Evolutionary conservation across 2,329 filamentous ascomycete species (phyloP), one percentile per base, ranked within the genome.

Genomic region (Pseudogymnoascus sp.): DNA sequence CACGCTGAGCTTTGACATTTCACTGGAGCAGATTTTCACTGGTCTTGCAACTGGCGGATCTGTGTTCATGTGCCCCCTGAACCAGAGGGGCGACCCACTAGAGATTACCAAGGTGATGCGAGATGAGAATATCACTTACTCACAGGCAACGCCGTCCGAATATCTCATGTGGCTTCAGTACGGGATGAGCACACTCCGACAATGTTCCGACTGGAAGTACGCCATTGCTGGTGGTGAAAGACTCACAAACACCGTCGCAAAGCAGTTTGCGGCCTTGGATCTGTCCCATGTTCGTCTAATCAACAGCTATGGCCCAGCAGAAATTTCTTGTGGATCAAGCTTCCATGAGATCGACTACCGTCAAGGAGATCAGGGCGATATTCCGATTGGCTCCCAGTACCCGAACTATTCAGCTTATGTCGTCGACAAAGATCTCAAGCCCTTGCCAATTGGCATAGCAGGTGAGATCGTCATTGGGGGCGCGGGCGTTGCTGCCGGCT

Each of bases 381-480:
- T 62, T 38, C 61, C 57, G 1, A 39, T 37, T 11, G 63, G 61
- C 6, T 64, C 59, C n/a, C 37, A 61, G 4, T 28, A 64, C 5
- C 64, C 65, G 25, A 65, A 65, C 41, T 65, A 64, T 72, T 43
- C 57, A 16, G 1, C 59, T 18, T 77, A 75, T 62, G 71, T 81
- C 38, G 20, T 80, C 0, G 77, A 79, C 63, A 62, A 71, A 3
- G 34, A 75, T 1, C 64, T 70, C 16, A 59, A 71, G 12, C 67
- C 73, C 0, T 64, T 77, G 2, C 75, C 78, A 1, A 39, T 70
- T 8, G 77, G 77, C 0, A 63, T 75, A 1, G 65, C 72, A 0
- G 79, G 79, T 3, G 77, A 80, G 62, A 70, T 81, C 4, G 70
- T 57, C 28, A 69, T 81, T 30, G 74, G 68, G 12, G 76, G 77